phyloP scores from a whole-genome alignment of 2,329 filamentous ascomycete species.

The Talaromyces sp. region DNA sequence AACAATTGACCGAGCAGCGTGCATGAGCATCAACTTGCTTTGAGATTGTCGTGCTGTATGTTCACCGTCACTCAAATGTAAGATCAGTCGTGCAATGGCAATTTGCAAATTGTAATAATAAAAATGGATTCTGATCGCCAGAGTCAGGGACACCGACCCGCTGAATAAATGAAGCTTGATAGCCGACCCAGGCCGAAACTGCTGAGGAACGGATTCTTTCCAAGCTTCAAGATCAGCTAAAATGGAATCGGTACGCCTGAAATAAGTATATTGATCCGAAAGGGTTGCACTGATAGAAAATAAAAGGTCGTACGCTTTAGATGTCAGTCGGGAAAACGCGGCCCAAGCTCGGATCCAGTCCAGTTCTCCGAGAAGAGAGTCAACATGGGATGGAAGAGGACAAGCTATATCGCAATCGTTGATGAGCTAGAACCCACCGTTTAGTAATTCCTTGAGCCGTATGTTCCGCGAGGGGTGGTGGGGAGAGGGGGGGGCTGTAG shows the following conservation, averaged over 20 bases:
- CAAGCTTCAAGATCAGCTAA: no score
- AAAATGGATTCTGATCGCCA: conserved; percentile 30
- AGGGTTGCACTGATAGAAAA: conserved; percentile 37
- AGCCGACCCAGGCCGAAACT: neutral
- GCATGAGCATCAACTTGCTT: conserved; percentile 30
- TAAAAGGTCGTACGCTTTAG: conserved; percentile 33
- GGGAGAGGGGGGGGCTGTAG: no score
- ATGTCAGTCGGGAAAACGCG: conserved; percentile 33
- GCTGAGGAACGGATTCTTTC: no score
- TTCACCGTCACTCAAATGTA: conserved; percentile 27
- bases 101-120: conserved; percentile 34
- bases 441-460: no score
- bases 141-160: conserved; percentile 20
- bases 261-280: conserved; percentile 16
- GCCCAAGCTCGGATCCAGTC: conserved; percentile 37
- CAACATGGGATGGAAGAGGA: conserved; percentile 34
- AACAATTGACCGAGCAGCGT: conserved; percentile 27
- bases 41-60: conserved; percentile 14
- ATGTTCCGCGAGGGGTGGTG: no score
- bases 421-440: conserved; percentile 28
- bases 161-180: conserved; percentile 22
- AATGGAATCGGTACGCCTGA: no score
- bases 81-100: conserved; percentile 30
- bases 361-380: conserved; percentile 32
- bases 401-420: conserved; percentile 40